Conservation (phyloP, 495 filamentous ascomycete genomes). For the Hypoxylon intermedium region DNA sequence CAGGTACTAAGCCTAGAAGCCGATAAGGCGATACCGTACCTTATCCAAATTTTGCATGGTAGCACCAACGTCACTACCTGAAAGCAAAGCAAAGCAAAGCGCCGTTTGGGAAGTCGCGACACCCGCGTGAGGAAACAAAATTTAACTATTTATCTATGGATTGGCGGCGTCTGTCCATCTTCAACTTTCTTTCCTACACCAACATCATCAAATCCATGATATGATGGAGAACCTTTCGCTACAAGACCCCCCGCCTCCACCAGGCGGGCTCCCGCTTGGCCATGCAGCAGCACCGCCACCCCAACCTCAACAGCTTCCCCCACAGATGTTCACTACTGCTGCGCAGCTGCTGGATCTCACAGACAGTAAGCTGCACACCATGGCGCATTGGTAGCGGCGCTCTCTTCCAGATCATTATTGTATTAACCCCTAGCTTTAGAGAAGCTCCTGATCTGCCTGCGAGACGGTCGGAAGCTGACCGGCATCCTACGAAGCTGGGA, state of each 20-base stretch:
- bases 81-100: not conserved
- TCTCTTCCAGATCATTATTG: too few species aligned
- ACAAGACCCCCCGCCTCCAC: constrained; percentile 51
- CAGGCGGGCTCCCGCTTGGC: constrained; percentile 33
- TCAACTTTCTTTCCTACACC: too few species aligned
- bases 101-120: not conserved
- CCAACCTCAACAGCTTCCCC: constrained; percentile 67
- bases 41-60: not conserved
- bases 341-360: constrained; percentile 94
- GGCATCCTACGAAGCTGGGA: constrained; percentile 96
- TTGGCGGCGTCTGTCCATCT: constrained; percentile 9
- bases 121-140: not conserved
- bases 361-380: constrained; percentile 73
- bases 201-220: constrained; percentile 35
- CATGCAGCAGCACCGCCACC: constrained; percentile 47
- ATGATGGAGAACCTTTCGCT: constrained; percentile 59
- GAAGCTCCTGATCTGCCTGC: constrained; percentile 86
- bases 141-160: constrained; percentile 28
- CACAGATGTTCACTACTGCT: constrained; percentile 98
- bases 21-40: not conserved
- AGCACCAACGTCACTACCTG: not conserved
- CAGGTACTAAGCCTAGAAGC: too few species aligned
- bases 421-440: constrained; percentile 60
- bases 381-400: constrained; percentile 4
- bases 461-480: constrained; percentile 91